A percentile compares a stretch with the other conserved stretches of the same genome.
These are phyloP conservation scores for Clitopilus hobsonii DNA, from an alignment of 768 basidiomycete genomes.

Conservation along the genomic window DNA sequence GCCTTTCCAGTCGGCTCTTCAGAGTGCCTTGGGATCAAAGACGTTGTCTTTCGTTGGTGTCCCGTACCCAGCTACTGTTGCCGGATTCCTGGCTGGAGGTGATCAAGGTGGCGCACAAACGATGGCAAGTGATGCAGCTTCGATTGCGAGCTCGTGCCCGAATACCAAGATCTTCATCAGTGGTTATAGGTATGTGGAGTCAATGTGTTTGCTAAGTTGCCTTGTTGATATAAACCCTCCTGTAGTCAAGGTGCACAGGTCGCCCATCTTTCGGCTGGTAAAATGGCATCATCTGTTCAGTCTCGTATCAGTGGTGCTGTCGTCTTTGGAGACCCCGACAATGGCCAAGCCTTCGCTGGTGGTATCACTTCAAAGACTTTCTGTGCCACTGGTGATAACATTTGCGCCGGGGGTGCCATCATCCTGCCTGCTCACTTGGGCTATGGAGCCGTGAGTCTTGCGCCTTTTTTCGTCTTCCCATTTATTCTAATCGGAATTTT, in stretches of 20 bases:
- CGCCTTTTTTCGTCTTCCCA: background rate
- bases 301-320: slow-evolving; percentile 17
- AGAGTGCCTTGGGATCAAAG: slow-evolving; percentile 20
- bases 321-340: slow-evolving; percentile 20
- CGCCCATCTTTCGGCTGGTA: slow-evolving; percentile 29
- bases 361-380: slow-evolving; percentile 13
- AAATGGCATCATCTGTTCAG: slow-evolving; percentile 22
- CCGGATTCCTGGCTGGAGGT: slow-evolving; percentile 33
- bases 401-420: slow-evolving; percentile 14
- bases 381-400: slow-evolving; percentile 16
- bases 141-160: slow-evolving; percentile 23
- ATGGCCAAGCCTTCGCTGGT: slow-evolving; percentile 15
- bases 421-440: slow-evolving; percentile 16
- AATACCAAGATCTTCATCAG: slow-evolving; percentile 28
- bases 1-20: slow-evolving; percentile 26
- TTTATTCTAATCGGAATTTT: background rate
- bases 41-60: slow-evolving; percentile 34
- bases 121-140: slow-evolving; percentile 28
- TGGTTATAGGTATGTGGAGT: slow-evolving; percentile 23
- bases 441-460: slow-evolving; percentile 15
- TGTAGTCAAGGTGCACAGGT: slow-evolving; percentile 29
- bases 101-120: slow-evolving; percentile 23
- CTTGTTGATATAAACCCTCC: slow-evolving; percentile 2
- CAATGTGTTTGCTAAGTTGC: slow-evolving; percentile 4
- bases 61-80: slow-evolving; percentile 27